Base-by-base conservation (phyloP, 2,329 filamentous ascomycete genomes). In the Cladosporium oxysporum region DNA sequence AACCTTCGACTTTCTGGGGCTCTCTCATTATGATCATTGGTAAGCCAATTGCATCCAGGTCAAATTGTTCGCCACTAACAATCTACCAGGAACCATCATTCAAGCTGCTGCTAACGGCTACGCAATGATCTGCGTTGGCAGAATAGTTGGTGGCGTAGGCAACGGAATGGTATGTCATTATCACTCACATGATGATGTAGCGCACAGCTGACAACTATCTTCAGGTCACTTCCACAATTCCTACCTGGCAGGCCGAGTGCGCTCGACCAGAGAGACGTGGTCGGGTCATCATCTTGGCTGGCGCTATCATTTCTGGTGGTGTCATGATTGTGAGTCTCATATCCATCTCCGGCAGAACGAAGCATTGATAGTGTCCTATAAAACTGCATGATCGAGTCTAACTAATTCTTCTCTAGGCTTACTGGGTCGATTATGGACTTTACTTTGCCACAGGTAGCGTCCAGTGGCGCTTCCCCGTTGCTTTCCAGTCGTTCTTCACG, bases 61-160 rank as follows among this genome's bases (percentile, higher is more conserved):
- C 8, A 5, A 5, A 23, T 18, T 8, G 3, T 79, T 79, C 62
- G 76, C 78, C 37, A 74, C 84, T 37, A 81, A 84, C n/a, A 55
- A 3, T 8, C 12, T 14, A 4, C 1, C 10, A 55, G 52, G 52
- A 29, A 80, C 80, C 62, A 76, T 78, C 37, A 74, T 85, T 35
- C 82, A 84, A 69, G 76, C 76, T 12, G 78, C 81, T 21, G 75
- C 83, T 10, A 84, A 80, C 68, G 59, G 71, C 2, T 76, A 84
- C 6, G 71, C 80, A 31, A 21, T 58, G 21, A 75, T 85, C 58
- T 81, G 84, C 41, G 76, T 83, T 41, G 83, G 82, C 14, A 79
- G 83, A 66, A 70, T 85, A 18, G 74, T 85, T 11, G 80, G 81
- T 23, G 83, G 83, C 53, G 76, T 83, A 62, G 83, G 83, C n/a